Base-by-base conservation (phyloP, 352 stramenopile genomes). In the Pythium chondricola region DNA sequence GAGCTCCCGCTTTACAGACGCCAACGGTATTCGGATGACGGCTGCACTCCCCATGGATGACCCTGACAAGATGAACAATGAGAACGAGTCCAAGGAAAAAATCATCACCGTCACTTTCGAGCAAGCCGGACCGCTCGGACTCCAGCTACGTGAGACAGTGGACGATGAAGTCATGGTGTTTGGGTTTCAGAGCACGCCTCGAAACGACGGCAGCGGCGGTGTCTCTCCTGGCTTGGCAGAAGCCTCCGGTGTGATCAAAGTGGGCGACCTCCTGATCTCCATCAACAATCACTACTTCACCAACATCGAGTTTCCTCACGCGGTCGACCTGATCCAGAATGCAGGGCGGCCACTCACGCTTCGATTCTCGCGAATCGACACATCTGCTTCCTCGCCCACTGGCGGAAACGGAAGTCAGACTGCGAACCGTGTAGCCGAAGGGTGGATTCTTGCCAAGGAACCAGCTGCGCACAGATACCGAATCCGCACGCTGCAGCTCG, bases 121-220 rank as follows among this genome's bases (percentile, higher is more conserved):
- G 32, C 76, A 90, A 36, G 69, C 77, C 0, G 78, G 83, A 0
- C 58, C 75, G 2, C 56, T 94, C 32, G 69, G 88, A 26, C 55
- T 94, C 14, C 77, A 88, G 48, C 54, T 94, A 5, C 69, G 81
- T 51, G 80, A 80, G 35, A 95, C 83, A 2, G 83, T 95, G 18
- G 83, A 95, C 47, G 83, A 91, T 51, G 82, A 92, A 54, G 81
- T 95, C 48, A 90, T 95, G 77, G 80, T 95, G 4, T 89, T 78
- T 26, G 83, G 83, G 6, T 93, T 95, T 59, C 64, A 85, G 46
- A 56, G 82, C 18, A 52, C 58, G 3, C n/a, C n/a, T n/a, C n/a
- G n/a, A n/a, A 53, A 43, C n/a, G 55, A 55, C 16, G 63, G 64
- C 11, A 17, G 27, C 2, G 57, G 59, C 6, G 59, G n/a, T n/a